Base-by-base conservation (phyloP, 345 rosid genomes). In the Corymbia maculata region DNA sequence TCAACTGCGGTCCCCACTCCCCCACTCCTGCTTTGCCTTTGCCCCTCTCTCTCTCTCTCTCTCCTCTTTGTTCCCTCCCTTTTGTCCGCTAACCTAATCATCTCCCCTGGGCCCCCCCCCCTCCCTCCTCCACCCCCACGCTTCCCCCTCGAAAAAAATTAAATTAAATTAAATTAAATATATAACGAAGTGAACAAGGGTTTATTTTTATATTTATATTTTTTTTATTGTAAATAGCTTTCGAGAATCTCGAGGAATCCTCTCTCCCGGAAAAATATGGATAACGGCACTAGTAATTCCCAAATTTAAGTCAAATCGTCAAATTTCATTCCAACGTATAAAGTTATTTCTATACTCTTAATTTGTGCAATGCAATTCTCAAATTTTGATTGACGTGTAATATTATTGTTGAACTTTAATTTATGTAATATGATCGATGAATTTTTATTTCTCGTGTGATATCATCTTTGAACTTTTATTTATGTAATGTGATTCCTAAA, bases 1-100 rank as follows among this genome's bases (percentile, higher is more conserved):
- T 93, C 94, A 91, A 86, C 42, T 75, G 90, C 94, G 94, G 45
- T 84, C 94, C 94, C 89, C 88, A 4, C 87, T 87, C 70, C 92
- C 85, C 90, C 85, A 51, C 88, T 92, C 92, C 91, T 89, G 52
- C 52, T 36, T 36, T 36, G 42, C 42, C 42, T 36, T 36, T 36
- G 42, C 14, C 13, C 6, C 49, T 51, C 13, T 9, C 6, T 36
- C 42, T 36, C 4, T 36, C 42, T 36, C 42, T 68, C 19, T 11
- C 22, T 2, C 42, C 51, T 12, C 28, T 15, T 68, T 8, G 44
- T 75, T 75, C 82, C 82, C 19, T 89, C 66, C 82, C 89, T 86
- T 84, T 66, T 80, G 91, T 89, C 91, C 91, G 36, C 87, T 84
- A 11, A 51, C 91, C 91, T 89, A 85, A 86, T 89, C 90, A 88